Base-by-base conservation (phyloP, 129 eudicot species). In the Flaveria bidentis region DNA sequence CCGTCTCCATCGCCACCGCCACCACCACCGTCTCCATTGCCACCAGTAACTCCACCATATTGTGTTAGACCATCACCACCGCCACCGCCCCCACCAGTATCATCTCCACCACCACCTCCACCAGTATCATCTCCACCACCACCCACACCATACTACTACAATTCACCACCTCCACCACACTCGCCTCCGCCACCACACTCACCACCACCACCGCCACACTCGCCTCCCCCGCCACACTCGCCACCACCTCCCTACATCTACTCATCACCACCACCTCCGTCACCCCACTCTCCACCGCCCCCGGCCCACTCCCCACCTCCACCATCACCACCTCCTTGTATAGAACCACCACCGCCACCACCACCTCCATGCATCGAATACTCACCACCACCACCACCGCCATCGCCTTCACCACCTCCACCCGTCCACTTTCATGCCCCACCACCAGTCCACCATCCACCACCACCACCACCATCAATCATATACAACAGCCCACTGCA, bases 161-260 rank as follows among this genome's bases (percentile, higher is more conserved):
- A 78, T 69, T 83, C 91, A 45, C 90, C 96, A 28, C 93, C 91
- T 5, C 88, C 89, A 6, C 91, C 95, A 0, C 78, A 76, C 73
- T 77, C 86, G 0, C 85, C 82, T 1, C 83, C 86, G 0, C 87
- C 84, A 12, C 81, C 83, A 0, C 78, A 30, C 70, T 79, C 88
- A 6, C 88, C 88, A 0, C 86, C 88, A 0, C 90, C 90, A 42
- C 90, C 39, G 7, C 39, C 39, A 2, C 39, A 33, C 39, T 33
- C 39, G 39, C 39, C 39, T 4, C 85, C 57, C 0, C 73, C 30
- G 42, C 87, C 63, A 66, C 87, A 23, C 82, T 83, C 85, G 2
- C 90, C 90, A 4, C 90, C 90, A 3, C 84, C 88, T 0, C 15
- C 60, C 0, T 81, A 77, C 47, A 17, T 67, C 57, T 71, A 83